Conservation (phyloP, 495 filamentous ascomycete genomes). For the Penicillium chermesinum region DNA sequence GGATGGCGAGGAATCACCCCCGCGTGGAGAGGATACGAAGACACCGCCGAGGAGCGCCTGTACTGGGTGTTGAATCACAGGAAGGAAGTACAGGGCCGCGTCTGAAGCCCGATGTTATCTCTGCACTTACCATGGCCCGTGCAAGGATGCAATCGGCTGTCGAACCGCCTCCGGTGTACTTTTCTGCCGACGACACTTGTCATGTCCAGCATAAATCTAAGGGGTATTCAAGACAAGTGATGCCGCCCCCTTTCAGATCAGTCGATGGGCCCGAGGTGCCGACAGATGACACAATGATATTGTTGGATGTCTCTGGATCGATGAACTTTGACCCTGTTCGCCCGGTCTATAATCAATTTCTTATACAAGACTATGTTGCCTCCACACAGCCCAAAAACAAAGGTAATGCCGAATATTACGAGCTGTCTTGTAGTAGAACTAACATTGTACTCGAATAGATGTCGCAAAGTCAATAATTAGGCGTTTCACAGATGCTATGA, state of each 20-base stretch:
- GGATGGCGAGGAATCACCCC: slow-evolving; percentile 48
- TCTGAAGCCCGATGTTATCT: slow-evolving; percentile 42
- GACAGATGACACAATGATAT: slow-evolving; percentile 43
- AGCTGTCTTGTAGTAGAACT: neutral
- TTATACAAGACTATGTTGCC: slow-evolving; percentile 32
- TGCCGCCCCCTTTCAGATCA: slow-evolving; percentile 31
- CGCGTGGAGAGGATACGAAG: slow-evolving; percentile 42
- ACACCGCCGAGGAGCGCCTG: slow-evolving; percentile 43
- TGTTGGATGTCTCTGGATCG: slow-evolving; percentile 42
- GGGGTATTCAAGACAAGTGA: slow-evolving; percentile 42
- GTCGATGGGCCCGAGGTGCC: slow-evolving; percentile 30
- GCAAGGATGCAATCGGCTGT: slow-evolving; percentile 39
- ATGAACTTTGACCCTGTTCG: slow-evolving; percentile 42
- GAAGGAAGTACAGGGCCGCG: slow-evolving; percentile 19
- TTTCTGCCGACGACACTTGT: slow-evolving; percentile 35
- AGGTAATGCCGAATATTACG: slow-evolving; percentile 18
- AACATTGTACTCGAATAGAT: slow-evolving; percentile 19
- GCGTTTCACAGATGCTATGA: slow-evolving; percentile 41
- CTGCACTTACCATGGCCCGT: slow-evolving; percentile 36
- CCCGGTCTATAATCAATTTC: slow-evolving; percentile 38
- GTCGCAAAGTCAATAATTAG: slow-evolving; percentile 39
- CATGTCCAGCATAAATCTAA: slow-evolving; percentile 32
- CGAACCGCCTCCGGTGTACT: slow-evolving; percentile 35
- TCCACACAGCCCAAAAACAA: slow-evolving; percentile 44
- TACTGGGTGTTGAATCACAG: slow-evolving; percentile 47